phyloP scores from a whole-genome alignment of 2,329 filamentous ascomycete genomes.

The Penicillium sp. region DNA sequence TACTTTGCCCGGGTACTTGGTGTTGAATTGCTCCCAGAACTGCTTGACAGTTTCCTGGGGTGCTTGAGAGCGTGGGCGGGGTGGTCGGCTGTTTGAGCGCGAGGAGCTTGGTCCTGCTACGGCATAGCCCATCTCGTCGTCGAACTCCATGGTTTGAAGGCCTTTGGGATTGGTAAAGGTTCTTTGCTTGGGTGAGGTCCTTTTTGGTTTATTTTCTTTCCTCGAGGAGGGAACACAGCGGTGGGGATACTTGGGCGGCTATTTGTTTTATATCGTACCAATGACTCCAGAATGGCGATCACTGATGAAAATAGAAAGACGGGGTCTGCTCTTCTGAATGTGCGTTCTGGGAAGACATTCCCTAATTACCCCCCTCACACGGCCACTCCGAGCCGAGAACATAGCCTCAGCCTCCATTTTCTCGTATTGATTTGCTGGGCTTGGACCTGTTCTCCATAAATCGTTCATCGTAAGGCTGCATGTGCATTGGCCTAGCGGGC shows the following conservation, averaged over 20 bases:
- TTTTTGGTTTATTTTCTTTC: neutral
- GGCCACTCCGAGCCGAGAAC: conserved; percentile 5
- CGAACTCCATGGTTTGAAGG: conserved; percentile 20
- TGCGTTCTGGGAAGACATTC: neutral
- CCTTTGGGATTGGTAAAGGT: neutral
- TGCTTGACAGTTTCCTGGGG: conserved; percentile 62
- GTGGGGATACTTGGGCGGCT: neutral
- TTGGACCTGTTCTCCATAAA: neutral
- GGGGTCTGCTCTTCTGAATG: neutral
- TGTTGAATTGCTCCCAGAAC: conserved; percentile 65
- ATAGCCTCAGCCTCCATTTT: neutral
- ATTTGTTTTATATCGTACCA: neutral
- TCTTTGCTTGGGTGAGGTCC: neutral
- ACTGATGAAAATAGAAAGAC: neutral
- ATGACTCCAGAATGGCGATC: neutral
- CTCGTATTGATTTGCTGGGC: conserved; percentile 4
- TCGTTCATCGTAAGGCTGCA: conserved; percentile 19
- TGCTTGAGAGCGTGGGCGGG: conserved; percentile 44
- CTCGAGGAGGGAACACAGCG: neutral
- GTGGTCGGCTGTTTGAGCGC: conserved; percentile 27
- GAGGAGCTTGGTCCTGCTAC: conserved; percentile 23
- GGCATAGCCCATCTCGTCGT: conserved; percentile 25
- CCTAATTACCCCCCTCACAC: conserved; percentile 6
- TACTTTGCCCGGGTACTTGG: conserved; percentile 63
- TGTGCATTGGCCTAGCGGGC: conserved; percentile 14